Base-by-base conservation (phyloP, 169 alveolate species). In the Cryptosporidium meleagridis region DNA sequence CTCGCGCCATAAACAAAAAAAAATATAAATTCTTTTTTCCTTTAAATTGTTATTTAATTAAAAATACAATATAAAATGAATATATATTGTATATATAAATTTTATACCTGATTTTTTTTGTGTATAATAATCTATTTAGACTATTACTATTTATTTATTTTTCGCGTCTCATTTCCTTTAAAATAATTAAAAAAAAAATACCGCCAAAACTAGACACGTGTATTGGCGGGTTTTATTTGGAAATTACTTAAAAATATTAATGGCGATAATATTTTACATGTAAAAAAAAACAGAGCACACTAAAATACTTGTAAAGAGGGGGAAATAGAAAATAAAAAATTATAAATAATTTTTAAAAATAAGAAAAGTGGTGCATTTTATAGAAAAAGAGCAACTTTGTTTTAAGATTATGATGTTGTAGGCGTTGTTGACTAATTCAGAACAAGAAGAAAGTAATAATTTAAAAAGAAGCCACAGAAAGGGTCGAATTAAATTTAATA, bases 191-290 rank as follows among this genome's bases (percentile, higher is more conserved):
- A 18, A 16, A 9, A 2, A 6, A 55, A 31, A 18, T 6, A 55
- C 86, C 86, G 72, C 86, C 86, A 29, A 53, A 53, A 53, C 67
- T 52, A 52, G 58, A 52, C 62, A 53, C 70, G 68, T 73, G 72
- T 73, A 23, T 0, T 8, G 70, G 86, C 86, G 86, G 86, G 86
- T 18, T 73, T 73, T 59, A 73, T 73, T 73, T 73, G 86, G 86
- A 73, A 73, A 73, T 18, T 73, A 53, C 29, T 53, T 37, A 18
- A 18, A 51, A 73, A 7, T 37, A 71, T 44, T 45, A 70, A 10
- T 72, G 68, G 69, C 68, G 86, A 59, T 23, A 55, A 29, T 55
- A 55, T 12, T 41, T 73, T 39, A 73, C 86, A 73, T 73, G 86
- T 23, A 73, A 73, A 55, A 18, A 48, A 35, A 59, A 37, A 44